Conservation (phyloP, 441 rosid species). For the Adansonia gregorii region DNA sequence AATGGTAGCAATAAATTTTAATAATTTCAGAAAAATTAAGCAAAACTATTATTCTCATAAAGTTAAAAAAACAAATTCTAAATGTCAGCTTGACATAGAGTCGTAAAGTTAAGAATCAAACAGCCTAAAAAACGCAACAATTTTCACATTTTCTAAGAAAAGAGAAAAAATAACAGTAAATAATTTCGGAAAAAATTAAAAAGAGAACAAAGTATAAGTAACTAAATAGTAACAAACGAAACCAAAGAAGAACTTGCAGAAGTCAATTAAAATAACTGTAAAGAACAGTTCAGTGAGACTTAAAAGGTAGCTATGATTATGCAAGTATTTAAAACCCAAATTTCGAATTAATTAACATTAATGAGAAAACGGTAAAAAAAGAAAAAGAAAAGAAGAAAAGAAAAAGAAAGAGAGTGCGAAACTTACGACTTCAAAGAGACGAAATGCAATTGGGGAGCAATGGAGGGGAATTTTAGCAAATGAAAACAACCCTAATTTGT, state of each 20-base stretch:
- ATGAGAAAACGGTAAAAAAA: not conserved
- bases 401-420: not conserved
- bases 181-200: not conserved
- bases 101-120: not conserved
- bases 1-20: not conserved
- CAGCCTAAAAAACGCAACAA: not conserved
- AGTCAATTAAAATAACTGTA: not conserved
- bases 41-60: not conserved
- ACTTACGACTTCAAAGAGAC: conserved; percentile 21
- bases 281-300: not conserved
- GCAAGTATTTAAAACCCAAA: not conserved
- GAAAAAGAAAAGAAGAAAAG: not conserved
- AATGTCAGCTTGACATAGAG: not conserved
- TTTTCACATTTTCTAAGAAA: not conserved
- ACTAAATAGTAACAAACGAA: not conserved
- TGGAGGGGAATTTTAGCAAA: not conserved
- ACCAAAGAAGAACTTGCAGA: not conserved
- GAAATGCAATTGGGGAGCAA: not conserved
- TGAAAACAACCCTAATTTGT: conserved; percentile 40
- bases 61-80: not conserved
- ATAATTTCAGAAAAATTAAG: not conserved
- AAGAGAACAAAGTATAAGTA: not conserved
- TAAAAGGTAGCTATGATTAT: not conserved
- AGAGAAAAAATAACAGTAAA: not conserved
- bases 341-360: not conserved